Percentiles rank a stretch among this genome's conserved stretches.
These are phyloP conservation scores for Berberis thunbergii DNA, from an alignment of 164 flowering plant genomes.

Conservation along the genomic window DNA sequence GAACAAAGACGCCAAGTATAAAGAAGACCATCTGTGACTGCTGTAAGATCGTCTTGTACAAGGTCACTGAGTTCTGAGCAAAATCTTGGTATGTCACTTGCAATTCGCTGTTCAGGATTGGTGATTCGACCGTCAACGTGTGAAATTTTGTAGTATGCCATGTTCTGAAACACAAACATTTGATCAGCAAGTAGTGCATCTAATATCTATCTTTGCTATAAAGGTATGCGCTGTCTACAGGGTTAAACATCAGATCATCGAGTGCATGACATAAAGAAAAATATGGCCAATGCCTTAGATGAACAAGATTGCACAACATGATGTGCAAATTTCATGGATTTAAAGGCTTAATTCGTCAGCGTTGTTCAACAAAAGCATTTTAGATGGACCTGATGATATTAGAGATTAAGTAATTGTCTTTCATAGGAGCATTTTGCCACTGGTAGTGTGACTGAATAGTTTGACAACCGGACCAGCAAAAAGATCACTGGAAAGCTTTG, in stretches of 20 bases:
- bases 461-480: no score
- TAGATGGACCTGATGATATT: not conserved
- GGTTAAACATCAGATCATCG: not conserved
- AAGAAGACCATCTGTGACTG: constrained; percentile 84
- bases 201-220: not conserved
- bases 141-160: constrained; percentile 95
- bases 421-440: not conserved
- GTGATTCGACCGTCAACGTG: constrained; percentile 95
- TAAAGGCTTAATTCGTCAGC: not conserved
- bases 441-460: not conserved
- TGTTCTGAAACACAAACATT: constrained; percentile 54
- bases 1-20: constrained; percentile 99
- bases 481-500: no score
- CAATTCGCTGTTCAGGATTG: constrained; percentile 93
- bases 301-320: not conserved
- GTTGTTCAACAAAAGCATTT: not conserved
- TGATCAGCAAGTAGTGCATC: constrained; percentile 5
- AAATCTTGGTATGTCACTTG: constrained; percentile 93
- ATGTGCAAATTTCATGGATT: not conserved
- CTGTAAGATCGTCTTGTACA: constrained; percentile 86
- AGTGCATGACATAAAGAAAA: not conserved
- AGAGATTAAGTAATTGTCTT: not conserved
- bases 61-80: constrained; percentile 95
- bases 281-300: not conserved
- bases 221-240: not conserved